A percentile compares a stretch with the other conserved stretches of the same genome.
These are phyloP conservation scores for Xylaria hypoxylon DNA, from an alignment of 2,329 filamentous ascomycete genomes.

Conservation along the genomic window DNA sequence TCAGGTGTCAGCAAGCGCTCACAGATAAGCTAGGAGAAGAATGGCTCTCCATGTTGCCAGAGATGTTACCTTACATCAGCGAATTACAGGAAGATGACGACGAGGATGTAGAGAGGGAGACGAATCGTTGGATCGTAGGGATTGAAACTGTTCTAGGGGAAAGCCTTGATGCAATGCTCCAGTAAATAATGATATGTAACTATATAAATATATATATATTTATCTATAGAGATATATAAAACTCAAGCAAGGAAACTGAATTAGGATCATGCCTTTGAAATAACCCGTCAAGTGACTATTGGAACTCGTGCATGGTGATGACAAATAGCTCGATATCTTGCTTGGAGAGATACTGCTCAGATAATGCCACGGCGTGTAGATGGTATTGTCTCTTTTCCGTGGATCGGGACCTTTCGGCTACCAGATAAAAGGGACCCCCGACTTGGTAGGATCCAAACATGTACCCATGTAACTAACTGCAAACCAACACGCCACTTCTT, in stretches of 20 bases:
- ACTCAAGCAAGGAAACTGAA: background rate
- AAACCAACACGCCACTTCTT: too few relatives aligned
- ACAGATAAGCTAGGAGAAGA: constrained; percentile 89
- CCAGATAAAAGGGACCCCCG: too few relatives aligned
- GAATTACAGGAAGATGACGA: constrained; percentile 97
- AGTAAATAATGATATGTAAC: constrained; percentile 60
- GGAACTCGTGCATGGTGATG: background rate
- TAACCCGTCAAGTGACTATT: background rate
- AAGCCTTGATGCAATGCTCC: constrained; percentile 91
- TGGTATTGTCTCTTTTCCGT: too few relatives aligned
- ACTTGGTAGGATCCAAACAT: too few relatives aligned
- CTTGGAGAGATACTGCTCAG: too few relatives aligned
- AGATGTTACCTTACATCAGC: constrained; percentile 96
- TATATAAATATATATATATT: constrained; percentile 8
- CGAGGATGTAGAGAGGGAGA: constrained; percentile 90
- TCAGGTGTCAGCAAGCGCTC: constrained; percentile 83
- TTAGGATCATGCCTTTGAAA: background rate
- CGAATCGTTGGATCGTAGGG: constrained; percentile 86
- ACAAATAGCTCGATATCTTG: too few relatives aligned
- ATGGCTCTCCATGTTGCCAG: constrained; percentile 89
- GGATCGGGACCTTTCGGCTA: too few relatives aligned
- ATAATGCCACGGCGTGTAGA: too few relatives aligned
- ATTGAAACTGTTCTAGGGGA: constrained; percentile 93
- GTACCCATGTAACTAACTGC: too few relatives aligned
- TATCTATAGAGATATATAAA: constrained; percentile 2